A percentile compares a stretch with the other conserved stretches of the same genome.
These are phyloP conservation scores for Backusella parvicylindrica DNA, from an alignment of 192 early-diverging fungal genomes.

Conservation along the genomic window DNA sequence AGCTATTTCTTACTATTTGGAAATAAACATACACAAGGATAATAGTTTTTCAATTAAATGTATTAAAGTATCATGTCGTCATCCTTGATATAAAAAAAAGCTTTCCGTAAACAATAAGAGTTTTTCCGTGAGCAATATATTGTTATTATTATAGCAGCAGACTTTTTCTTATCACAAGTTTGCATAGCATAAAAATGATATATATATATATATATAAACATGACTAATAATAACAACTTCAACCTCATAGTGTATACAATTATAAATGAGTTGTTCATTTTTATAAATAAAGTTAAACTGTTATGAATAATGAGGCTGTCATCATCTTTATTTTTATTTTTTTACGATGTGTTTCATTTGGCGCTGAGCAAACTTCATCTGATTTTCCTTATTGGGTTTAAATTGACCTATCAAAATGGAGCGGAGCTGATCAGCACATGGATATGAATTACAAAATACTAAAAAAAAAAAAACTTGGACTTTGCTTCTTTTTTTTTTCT, in stretches of 20 bases:
- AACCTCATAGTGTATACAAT: not conserved
- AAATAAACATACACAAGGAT: not conserved
- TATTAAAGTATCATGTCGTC: not conserved
- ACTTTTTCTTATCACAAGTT: not conserved
- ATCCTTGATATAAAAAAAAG: not conserved
- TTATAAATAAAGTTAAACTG: too few relatives aligned
- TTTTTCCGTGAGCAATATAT: too few relatives aligned
- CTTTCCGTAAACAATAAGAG: not conserved
- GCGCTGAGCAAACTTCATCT: not conserved
- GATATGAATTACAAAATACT: not conserved
- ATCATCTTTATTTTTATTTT: not conserved
- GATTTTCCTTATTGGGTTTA: not conserved
- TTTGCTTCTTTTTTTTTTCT: not conserved
- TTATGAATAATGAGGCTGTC: not conserved
- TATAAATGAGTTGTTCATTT: too few relatives aligned
- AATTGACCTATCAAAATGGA: not conserved
- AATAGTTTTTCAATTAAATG: not conserved
- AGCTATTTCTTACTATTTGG: not conserved
- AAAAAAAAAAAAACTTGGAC: not conserved
- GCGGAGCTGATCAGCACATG: not conserved
- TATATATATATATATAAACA: too few relatives aligned
- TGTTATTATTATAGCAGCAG: not conserved
- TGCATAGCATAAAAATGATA: not conserved
- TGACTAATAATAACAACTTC: too few relatives aligned
- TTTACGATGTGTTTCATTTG: not conserved